phyloP scores from a whole-genome alignment of 2,329 filamentous ascomycete species.

The Hysterium pulicare region DNA sequence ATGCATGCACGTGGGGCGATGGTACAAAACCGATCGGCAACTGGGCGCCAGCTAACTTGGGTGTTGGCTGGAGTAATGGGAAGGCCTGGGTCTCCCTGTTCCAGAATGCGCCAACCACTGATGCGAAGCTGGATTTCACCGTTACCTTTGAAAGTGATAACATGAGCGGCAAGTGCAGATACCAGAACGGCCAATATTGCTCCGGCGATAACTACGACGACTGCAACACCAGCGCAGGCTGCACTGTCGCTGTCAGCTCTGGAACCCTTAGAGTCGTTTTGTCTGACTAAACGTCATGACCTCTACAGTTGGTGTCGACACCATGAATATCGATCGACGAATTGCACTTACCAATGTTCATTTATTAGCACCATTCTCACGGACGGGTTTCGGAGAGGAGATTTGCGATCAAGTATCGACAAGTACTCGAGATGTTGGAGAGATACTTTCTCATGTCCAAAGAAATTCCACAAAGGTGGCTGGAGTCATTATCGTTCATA shows the following conservation, averaged over 20 bases:
- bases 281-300: background rate
- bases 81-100: conserved; percentile 79
- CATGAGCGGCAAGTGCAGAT: conserved; percentile 60
- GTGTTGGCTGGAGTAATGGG: conserved; percentile 67
- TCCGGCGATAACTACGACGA: conserved; percentile 44
- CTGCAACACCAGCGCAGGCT: conserved; percentile 58
- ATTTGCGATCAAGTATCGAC: background rate
- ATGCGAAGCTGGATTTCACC: conserved; percentile 69
- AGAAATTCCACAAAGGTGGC: conserved; percentile 2
- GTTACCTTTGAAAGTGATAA: conserved; percentile 70
- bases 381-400: conserved; percentile 2
- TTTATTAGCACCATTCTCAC: conserved; percentile 1
- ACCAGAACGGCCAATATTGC: conserved; percentile 62
- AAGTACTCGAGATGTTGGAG: background rate
- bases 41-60: conserved; percentile 83
- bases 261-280: conserved; percentile 4
- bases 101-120: conserved; percentile 74
- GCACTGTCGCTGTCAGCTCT: conserved; percentile 52
- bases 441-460: conserved; percentile 3
- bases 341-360: background rate
- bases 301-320: conserved; percentile 1
- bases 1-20: conserved; percentile 75
- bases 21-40: conserved; percentile 65
- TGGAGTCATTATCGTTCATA: conserved; percentile 2
- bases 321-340: conserved; percentile 1